Evolutionary conservation across 2,329 filamentous ascomycete genomes (phyloP).

Genomic region (Aspergillus jensenii): DNA sequence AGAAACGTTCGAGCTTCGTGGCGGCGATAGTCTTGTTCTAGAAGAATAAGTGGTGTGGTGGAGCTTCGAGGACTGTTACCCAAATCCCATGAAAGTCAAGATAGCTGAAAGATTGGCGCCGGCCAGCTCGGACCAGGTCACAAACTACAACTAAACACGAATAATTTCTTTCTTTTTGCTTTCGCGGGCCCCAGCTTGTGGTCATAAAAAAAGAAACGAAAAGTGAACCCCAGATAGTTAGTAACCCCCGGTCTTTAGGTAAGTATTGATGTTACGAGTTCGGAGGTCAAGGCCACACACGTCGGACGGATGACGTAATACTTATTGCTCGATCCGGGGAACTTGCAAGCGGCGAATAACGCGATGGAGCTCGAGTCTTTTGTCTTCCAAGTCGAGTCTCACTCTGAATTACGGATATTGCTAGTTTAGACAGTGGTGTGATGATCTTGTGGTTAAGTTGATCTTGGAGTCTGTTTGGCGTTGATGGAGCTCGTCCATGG

Average conservation of each 20-base stretch:
- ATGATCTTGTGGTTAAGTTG: background rate
- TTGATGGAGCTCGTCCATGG: background rate
- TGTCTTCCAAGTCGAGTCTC: slow-evolving; percentile 7
- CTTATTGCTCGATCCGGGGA: slow-evolving; percentile 33
- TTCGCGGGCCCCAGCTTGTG: background rate
- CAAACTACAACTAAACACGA: background rate
- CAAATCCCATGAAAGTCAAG: slow-evolving; percentile 2
- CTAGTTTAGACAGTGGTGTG: background rate
- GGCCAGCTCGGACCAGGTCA: slow-evolving; percentile 5
- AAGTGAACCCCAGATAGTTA: background rate
- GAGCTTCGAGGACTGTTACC: slow-evolving; percentile 4
- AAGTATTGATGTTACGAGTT: slow-evolving; percentile 8
- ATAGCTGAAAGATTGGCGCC: background rate
- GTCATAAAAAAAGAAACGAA: background rate
- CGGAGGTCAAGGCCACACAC: slow-evolving; percentile 5
- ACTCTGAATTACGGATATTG: background rate
- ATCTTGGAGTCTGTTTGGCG: background rate
- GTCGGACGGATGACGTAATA: slow-evolving; percentile 37
- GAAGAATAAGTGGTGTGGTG: slow-evolving; percentile 11
- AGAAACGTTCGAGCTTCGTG: background rate
- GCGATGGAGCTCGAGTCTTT: slow-evolving; percentile 15
- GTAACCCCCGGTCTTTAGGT: background rate
- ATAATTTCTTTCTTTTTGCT: background rate
- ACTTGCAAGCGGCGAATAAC: slow-evolving; percentile 22
- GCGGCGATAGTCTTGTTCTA: slow-evolving; percentile 2